Evolutionary conservation across 345 rosid species (phyloP).

Genomic region (Populus davidiana): DNA sequence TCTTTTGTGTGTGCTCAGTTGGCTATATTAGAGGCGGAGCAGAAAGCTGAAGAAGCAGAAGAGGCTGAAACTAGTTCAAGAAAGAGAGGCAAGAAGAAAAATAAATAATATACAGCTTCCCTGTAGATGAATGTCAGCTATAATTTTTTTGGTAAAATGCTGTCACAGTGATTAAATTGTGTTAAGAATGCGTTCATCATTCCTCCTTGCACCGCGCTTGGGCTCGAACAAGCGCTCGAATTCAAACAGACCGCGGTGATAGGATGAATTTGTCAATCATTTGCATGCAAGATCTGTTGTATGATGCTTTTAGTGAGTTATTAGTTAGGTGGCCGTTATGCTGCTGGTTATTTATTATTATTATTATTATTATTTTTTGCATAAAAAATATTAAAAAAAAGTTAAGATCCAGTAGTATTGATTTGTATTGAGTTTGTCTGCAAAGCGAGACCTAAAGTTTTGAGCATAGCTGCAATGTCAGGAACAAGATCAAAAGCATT

Average conservation of each 20-base stretch:
- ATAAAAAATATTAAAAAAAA: too few species aligned
- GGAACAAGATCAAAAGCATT: too few species aligned
- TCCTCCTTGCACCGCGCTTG: neutral
- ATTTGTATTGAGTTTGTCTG: too few species aligned
- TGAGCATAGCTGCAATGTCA: too few species aligned
- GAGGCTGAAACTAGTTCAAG: conserved; percentile 69
- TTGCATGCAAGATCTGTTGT: neutral
- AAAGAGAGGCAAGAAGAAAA: conserved; percentile 72
- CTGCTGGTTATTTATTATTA: too few species aligned
- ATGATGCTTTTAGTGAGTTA: neutral
- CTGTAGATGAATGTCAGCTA: conserved; percentile 4
- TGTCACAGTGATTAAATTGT: neutral
- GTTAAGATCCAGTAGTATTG: too few species aligned
- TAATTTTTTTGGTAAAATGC: neutral
- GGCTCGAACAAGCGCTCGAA: too few species aligned
- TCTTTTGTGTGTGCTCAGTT: conserved; percentile 37
- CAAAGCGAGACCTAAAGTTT: too few species aligned
- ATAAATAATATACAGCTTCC: conserved; percentile 10
- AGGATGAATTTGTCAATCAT: neutral
- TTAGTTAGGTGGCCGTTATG: too few species aligned
- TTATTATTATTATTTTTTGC: too few species aligned
- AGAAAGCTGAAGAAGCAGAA: conserved; percentile 91
- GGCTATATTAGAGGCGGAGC: conserved; percentile 84
- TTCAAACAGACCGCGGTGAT: neutral
- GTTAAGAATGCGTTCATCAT: too few species aligned